These are phyloP conservation scores for Colletotrichum melonis DNA, from an alignment of 2,329 filamentous ascomycete species.

Conservation along the genomic window DNA sequence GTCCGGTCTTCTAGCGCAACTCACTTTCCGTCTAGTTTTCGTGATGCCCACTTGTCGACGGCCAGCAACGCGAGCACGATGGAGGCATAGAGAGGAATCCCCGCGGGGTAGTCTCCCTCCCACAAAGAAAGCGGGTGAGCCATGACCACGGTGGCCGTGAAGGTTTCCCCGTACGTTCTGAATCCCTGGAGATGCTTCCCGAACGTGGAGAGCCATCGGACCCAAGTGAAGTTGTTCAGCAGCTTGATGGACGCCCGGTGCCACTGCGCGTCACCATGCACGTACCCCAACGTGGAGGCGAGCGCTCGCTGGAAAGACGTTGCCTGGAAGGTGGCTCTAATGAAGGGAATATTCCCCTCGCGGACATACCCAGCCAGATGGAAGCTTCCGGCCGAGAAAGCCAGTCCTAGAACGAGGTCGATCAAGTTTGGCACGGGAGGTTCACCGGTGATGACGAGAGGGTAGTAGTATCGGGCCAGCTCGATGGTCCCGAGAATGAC, in stretches of 20 bases:
- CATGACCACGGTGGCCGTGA: slow-evolving; percentile 5
- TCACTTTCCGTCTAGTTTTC: slow-evolving; percentile 34
- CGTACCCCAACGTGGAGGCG: slow-evolving; percentile 16
- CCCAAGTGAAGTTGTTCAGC: slow-evolving; percentile 15
- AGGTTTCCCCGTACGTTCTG: slow-evolving; percentile 7
- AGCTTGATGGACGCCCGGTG: slow-evolving; percentile 22
- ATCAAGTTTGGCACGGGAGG: not conserved
- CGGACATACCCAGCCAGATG: not conserved
- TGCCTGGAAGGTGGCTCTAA: slow-evolving; percentile 8
- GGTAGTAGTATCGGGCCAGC: slow-evolving; percentile 10
- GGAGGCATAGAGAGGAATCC: slow-evolving; percentile 18
- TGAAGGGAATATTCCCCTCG: slow-evolving; percentile 6
- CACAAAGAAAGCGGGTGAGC: slow-evolving; percentile 19
- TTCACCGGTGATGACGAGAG: not conserved
- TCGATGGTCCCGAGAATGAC: not conserved
- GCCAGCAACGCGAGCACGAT: slow-evolving; percentile 10
- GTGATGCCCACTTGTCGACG: slow-evolving; percentile 34
- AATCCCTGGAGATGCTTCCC: slow-evolving; percentile 11
- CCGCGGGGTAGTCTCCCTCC: slow-evolving; percentile 32
- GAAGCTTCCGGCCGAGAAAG: not conserved
- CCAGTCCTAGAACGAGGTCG: slow-evolving; percentile 5
- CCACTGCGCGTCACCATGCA: slow-evolving; percentile 19
- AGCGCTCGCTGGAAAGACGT: slow-evolving; percentile 9
- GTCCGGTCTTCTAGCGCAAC: slow-evolving; percentile 20
- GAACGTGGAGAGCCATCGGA: slow-evolving; percentile 7